phyloP scores from a whole-genome alignment of 1,284 basidiomycete genomes.

The Coriolopsis trogii region DNA sequence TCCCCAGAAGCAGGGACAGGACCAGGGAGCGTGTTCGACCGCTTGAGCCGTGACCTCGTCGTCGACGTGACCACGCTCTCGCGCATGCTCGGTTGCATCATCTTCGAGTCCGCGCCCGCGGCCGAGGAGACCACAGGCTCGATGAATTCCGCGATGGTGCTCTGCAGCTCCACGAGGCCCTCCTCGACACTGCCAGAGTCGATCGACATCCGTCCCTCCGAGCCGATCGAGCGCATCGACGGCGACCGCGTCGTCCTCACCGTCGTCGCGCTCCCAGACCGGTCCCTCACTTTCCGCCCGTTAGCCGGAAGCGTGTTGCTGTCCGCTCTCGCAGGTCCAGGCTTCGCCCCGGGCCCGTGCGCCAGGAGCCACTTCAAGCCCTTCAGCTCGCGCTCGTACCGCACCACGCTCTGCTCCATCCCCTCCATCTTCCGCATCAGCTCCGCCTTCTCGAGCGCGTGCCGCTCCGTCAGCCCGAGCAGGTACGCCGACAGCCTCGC shows the following conservation, averaged over 20 bases:
- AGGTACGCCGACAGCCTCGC: slow-evolving; percentile 42
- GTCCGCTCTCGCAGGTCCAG: slow-evolving; percentile 14
- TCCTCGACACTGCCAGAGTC: slow-evolving; percentile 36
- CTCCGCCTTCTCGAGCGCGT: slow-evolving; percentile 45
- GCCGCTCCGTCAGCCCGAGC: slow-evolving; percentile 43
- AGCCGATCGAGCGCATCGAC: slow-evolving; percentile 19
- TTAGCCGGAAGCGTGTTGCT: slow-evolving; percentile 16
- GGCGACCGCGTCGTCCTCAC: neutral
- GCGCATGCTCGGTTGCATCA: neutral
- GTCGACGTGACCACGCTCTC: neutral
- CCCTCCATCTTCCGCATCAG: slow-evolving; percentile 43
- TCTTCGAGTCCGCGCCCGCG: neutral
- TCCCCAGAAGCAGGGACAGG: neutral
- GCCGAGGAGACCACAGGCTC: slow-evolving; percentile 20
- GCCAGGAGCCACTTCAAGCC: slow-evolving; percentile 52
- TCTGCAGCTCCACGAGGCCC: slow-evolving; percentile 34
- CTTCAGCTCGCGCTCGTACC: slow-evolving; percentile 49
- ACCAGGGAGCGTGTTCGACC: slow-evolving; percentile 27
- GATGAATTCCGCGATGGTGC: slow-evolving; percentile 33
- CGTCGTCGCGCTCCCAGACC: neutral
- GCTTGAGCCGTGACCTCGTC: slow-evolving; percentile 6
- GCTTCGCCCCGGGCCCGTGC: slow-evolving; percentile 29
- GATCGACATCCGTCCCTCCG: slow-evolving; percentile 16
- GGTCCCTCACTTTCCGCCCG: neutral
- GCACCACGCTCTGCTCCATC: slow-evolving; percentile 44